Base-by-base conservation (phyloP, 331 rosid genomes). In the Rosa hybrid region DNA sequence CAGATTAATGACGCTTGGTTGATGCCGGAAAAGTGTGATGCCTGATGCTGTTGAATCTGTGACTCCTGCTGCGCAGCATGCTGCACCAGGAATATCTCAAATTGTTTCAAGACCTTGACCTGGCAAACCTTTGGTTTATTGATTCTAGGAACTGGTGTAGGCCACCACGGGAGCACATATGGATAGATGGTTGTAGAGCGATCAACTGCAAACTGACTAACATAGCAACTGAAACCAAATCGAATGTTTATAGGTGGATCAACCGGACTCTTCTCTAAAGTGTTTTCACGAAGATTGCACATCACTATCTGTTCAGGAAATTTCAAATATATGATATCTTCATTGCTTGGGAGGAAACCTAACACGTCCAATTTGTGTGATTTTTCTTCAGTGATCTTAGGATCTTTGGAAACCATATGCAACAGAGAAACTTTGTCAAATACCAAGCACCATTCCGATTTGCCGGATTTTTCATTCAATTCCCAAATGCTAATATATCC, bases 141-240 rank as follows among this genome's bases (percentile, higher is more conserved):
- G 59, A 56, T 56, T 56, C 4, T 62, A 62, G 68, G 71, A 65
- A 65, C 21, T 14, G 71, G 71, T 30, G 71, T 65, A 14, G 71
- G 71, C 71, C 71, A 65, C 23, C 71, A 34, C 8, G 46, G 71
- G 12, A 65, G 45, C 21, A 34, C 21, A 30, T 6, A 14, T 11
- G 18, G 34, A 16, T 60, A 18, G 25, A 20, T 18, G 11, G 11
- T 56, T 56, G 62, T 10, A 18, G 62, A 8, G 8, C 25, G 10
- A 56, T 18, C 23, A 18, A 18, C 7, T 56, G 23, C 11, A 20
- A 18, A 20, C 23, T 7, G 6, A 51, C 20, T 20, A 18, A 20
- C 62, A 56, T 56, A 2, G 23, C 62, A 0, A 18, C 11, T 6
- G 62, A 56, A 56, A 56, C 7, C 62, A 56, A 57, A 57, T 21